These are phyloP conservation scores for Byssothecium circinans DNA, from an alignment of 2,329 filamentous ascomycete genomes.

Conservation along the genomic window DNA sequence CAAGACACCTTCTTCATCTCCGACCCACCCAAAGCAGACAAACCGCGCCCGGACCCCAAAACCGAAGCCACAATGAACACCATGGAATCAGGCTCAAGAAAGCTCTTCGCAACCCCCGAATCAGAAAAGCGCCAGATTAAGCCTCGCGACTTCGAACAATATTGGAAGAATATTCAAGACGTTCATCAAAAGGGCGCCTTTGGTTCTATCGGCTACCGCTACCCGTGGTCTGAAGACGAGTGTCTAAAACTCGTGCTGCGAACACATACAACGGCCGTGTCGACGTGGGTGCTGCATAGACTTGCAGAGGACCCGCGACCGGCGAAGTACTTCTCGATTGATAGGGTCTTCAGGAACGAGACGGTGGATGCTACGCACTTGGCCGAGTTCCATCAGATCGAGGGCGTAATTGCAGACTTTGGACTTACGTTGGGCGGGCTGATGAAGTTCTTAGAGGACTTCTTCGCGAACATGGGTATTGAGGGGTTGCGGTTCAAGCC, in stretches of 20 bases:
- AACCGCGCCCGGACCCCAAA: slow-evolving; percentile 59
- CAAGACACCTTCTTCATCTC: slow-evolving; percentile 99
- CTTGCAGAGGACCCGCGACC: slow-evolving; percentile 81
- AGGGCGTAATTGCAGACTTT: slow-evolving; percentile 98
- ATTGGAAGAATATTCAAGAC: slow-evolving; percentile 83
- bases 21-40: slow-evolving; percentile 76
- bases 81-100: slow-evolving; percentile 51
- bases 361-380: slow-evolving; percentile 95
- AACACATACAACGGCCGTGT: slow-evolving; percentile 94
- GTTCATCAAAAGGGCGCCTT: slow-evolving; percentile 92
- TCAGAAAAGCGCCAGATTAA: slow-evolving; percentile 54
- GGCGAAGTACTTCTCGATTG: slow-evolving; percentile 97
- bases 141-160: slow-evolving; percentile 72
- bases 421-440: slow-evolving; percentile 81
- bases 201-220: slow-evolving; percentile 93
- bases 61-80: slow-evolving; percentile 51
- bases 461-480: slow-evolving; percentile 97
- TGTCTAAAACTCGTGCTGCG: slow-evolving; percentile 84
- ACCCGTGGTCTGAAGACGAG: slow-evolving; percentile 89
- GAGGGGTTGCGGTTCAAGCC: slow-evolving; percentile 89
- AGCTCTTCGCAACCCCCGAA: slow-evolving; percentile 59
- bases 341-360: slow-evolving; percentile 97
- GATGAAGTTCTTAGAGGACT: slow-evolving; percentile 78
- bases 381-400: slow-evolving; percentile 97
- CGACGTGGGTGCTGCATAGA: slow-evolving; percentile 86